These are phyloP conservation scores for Begonia masoniana DNA, from an alignment of 306 rosid species.

Conservation along the genomic window DNA sequence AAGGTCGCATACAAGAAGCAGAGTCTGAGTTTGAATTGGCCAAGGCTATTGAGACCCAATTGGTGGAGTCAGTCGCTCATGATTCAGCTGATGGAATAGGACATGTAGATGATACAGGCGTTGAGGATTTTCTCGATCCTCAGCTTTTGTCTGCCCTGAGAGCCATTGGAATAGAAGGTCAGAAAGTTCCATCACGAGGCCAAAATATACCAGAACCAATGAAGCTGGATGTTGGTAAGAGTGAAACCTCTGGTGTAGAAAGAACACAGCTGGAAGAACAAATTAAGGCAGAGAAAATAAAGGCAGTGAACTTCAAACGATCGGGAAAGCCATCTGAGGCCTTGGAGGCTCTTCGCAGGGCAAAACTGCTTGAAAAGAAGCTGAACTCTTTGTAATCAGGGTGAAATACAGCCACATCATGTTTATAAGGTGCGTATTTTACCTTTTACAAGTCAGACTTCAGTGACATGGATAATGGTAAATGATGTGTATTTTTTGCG, in stretches of 20 bases:
- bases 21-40: slow-evolving; percentile 77
- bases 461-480: no score
- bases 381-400: slow-evolving; percentile 28
- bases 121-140: slow-evolving; percentile 97
- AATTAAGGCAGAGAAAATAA: slow-evolving; percentile 77
- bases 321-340: slow-evolving; percentile 93
- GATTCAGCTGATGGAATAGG: slow-evolving; percentile 26
- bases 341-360: slow-evolving; percentile 72
- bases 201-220: slow-evolving; percentile 36
- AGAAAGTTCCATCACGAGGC: slow-evolving; percentile 17
- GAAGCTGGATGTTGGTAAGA: slow-evolving; percentile 23
- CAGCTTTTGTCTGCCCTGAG: slow-evolving; percentile 69
- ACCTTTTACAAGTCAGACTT: no score
- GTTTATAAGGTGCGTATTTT: no score
- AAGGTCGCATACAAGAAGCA: slow-evolving; percentile 76
- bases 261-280: slow-evolving; percentile 66
- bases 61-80: slow-evolving; percentile 39
- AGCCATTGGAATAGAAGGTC: slow-evolving; percentile 54
- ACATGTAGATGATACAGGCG: slow-evolving; percentile 29
- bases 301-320: slow-evolving; percentile 80
- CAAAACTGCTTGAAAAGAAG: slow-evolving; percentile 80
- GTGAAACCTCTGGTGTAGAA: slow-evolving; percentile 30
- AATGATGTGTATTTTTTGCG: no score
- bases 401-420: neutral
- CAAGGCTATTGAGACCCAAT: slow-evolving; percentile 71